Base-by-base conservation (phyloP, 495 filamentous ascomycete genomes). In the Cercophora samala region DNA sequence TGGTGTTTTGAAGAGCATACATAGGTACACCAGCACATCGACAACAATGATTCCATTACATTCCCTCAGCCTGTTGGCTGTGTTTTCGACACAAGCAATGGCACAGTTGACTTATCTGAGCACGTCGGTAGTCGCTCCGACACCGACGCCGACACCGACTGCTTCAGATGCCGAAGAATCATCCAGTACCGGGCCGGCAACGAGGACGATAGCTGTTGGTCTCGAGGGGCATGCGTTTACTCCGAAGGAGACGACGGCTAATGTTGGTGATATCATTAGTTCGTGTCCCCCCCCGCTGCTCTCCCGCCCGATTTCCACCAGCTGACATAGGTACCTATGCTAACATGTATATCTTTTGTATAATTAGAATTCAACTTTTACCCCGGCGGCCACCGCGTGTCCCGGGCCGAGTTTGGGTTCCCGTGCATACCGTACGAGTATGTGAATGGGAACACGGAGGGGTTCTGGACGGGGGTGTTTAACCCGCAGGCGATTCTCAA, bases 381-480 rank as follows among this genome's bases (percentile, higher is more conserved):
- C 70, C 85, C 88, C 4, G 68, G 73, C 63, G 86, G 86, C 68
- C 87, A 89, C 67, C 83, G 83, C 1, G 87, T 89, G 11, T 82
- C 79, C 5, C 79, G 83, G 29, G 81, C 86, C 4, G 84, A 80
- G n/a, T 89, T 79, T 67, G 70, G 73, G 21, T 77, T 72, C 52
- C 84, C 88, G 62, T 89, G 88, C 65, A 81, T 88, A 32, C 86
- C 86, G 9, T 87, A 85, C 64, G 86, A 89, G 64, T 67, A 80
- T 42, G 77, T 78, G 17, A 77, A 76, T 5, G 58, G 75, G 51
- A 79, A 77, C 54, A 58, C 62, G 5, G 83, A 61, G 4, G 83
- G 83, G 9, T 87, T 88, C 69, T 84, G 70, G 68, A 79, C 79
- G 53, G 84, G 80, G 1, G 77, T 79, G 24, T 68, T 75, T 23